Base-by-base conservation (phyloP, 2,329 filamentous ascomycete genomes). In the Diaporthe sp. region DNA sequence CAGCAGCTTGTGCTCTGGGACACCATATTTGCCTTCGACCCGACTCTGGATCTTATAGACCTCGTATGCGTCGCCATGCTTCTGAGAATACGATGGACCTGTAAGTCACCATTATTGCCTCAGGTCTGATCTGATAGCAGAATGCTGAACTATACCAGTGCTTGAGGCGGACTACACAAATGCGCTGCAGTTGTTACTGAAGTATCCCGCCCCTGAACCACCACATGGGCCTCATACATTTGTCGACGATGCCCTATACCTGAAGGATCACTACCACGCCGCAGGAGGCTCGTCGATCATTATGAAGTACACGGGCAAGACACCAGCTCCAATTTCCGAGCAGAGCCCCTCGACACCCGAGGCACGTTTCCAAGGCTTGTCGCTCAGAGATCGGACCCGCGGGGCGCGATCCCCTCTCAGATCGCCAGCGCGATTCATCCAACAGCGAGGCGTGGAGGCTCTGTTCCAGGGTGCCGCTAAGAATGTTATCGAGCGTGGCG, bases 11-110 rank as follows among this genome's bases (percentile, higher is more conserved):
- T 91, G 31, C 89, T 99, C 74, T 99, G 97, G 97, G 97, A 99
- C 84, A 90, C 93, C 10, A 88, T 99, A 1, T 97, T 99, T 82
- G 94, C 96, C 2, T 92, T 97, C 80, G 96, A 98, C 80, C 90
- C 96, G 10, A 89, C 90, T 0, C 85, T 98, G 39, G 92, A 95
- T 68, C 86, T 98, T 44, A 92, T 98, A 79, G 95, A 98, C 81
- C 89, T 97, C 73, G 92, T 98, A n/a, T 98, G 96, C 79, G 92
- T 98, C 71, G 93, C 95, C 8, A 98, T 99, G 96, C 87, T 99
- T 34, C 87, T 99, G 61, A 91, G 97, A 70, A 95, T 98, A 79
- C 92, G 96, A 74, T 98, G 96, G 96, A 91, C 96, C 79, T 86
- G 94, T 97, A 86, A 87, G 93, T 84, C 44, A 22, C 61, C 31